phyloP scores from a whole-genome alignment of 257 asterid species.

The Solanum medicagineum region DNA sequence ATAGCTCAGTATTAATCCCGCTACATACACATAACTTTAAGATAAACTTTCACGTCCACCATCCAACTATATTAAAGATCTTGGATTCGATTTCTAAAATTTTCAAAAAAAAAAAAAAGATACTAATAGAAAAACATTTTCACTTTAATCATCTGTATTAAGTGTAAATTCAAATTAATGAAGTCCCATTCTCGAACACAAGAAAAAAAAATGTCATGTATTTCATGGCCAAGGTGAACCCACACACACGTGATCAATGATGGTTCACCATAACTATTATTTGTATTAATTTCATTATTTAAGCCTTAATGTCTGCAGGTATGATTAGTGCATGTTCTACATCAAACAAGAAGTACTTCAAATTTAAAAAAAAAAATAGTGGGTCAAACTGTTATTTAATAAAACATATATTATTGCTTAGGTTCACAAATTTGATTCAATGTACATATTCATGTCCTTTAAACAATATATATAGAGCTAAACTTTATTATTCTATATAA shows the following conservation, averaged over 20 bases:
- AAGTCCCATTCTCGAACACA: no score
- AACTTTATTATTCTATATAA: not conserved
- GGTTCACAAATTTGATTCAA: not conserved
- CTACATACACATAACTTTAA: not conserved
- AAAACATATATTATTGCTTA: not conserved
- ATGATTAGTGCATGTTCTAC: not conserved
- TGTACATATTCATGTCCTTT: not conserved
- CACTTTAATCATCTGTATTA: not conserved
- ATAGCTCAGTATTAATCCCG: not conserved
- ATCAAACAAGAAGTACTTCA: not conserved
- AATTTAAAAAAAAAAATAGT: not conserved
- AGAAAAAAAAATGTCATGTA: not conserved
- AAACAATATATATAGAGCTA: not conserved
- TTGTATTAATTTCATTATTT: not conserved
- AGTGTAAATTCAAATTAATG: no score
- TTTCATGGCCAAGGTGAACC: not conserved
- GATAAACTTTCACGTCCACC: not conserved
- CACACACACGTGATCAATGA: not conserved
- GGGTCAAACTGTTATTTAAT: not conserved
- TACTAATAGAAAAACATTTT: no score
- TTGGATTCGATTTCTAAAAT: not conserved
- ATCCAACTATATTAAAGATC: no score
- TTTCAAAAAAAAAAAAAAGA: no score
- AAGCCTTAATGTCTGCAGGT: not conserved
- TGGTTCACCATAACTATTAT: not conserved